Conservation (phyloP, 441 rosid species). For the Syzygium syzygioides region DNA sequence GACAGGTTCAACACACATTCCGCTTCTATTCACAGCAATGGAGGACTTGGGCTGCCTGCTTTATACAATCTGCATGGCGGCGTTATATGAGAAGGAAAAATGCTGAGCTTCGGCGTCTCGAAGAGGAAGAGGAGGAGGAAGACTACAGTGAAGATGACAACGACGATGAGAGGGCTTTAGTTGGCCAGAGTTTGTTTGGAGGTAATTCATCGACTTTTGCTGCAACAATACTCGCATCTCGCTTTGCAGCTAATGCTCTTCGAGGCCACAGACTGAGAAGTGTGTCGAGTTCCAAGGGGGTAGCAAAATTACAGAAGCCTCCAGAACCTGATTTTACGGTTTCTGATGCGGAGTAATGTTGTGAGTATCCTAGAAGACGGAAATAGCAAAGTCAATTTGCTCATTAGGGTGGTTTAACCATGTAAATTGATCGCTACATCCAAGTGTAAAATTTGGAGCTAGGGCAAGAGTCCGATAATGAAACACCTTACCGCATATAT, state of each 20-base stretch:
- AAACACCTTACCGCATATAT: not conserved
- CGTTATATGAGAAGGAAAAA: conserved; percentile 57
- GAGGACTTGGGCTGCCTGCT: conserved; percentile 91
- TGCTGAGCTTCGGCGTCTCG: conserved; percentile 40
- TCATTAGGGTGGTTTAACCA: not conserved
- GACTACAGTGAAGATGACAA: conserved; percentile 14
- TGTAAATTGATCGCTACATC: not conserved
- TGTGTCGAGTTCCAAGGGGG: conserved; percentile 16
- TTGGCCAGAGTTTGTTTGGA: conserved; percentile 1
- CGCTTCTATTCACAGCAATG: conserved; percentile 93
- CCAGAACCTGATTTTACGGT: conserved; percentile 63
- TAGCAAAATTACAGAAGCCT: conserved; percentile 66
- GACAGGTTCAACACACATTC: conserved; percentile 89
- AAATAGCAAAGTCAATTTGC: not conserved
- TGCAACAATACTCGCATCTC: conserved; percentile 58
- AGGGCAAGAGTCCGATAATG: not conserved
- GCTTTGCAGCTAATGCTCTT: conserved; percentile 76
- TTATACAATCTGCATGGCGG: conserved; percentile 84
- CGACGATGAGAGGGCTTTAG: conserved; percentile 17
- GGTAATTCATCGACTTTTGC: conserved; percentile 34
- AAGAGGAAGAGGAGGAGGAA: conserved; percentile 48
- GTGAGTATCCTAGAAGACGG: not conserved
- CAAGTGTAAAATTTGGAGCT: not conserved
- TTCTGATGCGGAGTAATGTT: not conserved
- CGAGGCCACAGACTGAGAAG: conserved; percentile 33